Conservation (phyloP, 345 rosid species). For the Conringia planisiliqua region DNA sequence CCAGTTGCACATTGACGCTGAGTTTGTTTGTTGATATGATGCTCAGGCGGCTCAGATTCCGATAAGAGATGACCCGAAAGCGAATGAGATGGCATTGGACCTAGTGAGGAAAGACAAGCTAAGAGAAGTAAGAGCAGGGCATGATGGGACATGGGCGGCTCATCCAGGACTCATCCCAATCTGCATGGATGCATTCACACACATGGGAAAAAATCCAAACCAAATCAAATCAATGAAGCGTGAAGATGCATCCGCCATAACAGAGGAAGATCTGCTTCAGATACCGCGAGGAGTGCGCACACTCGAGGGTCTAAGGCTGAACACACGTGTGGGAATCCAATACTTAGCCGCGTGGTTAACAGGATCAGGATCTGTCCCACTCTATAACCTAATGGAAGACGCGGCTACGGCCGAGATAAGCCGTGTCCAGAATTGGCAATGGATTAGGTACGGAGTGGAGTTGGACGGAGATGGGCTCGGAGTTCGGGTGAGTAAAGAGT, state of each 20-base stretch:
- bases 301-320: slow-evolving; percentile 75
- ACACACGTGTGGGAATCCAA: slow-evolving; percentile 89
- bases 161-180: slow-evolving; percentile 85
- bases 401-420: slow-evolving; percentile 97
- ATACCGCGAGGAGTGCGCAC: slow-evolving; percentile 79
- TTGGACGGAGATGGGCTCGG: slow-evolving; percentile 78
- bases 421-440: slow-evolving; percentile 93
- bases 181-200: slow-evolving; percentile 67
- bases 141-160: slow-evolving; percentile 98
- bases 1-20: not conserved
- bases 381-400: slow-evolving; percentile 95
- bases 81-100: slow-evolving; percentile 78
- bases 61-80: slow-evolving; percentile 68
- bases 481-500: slow-evolving; percentile 53
- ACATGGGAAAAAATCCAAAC: slow-evolving; percentile 64
- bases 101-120: slow-evolving; percentile 85
- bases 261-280: slow-evolving; percentile 84
- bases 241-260: slow-evolving; percentile 58
- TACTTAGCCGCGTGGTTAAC: slow-evolving; percentile 91
- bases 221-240: slow-evolving; percentile 61
- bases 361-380: slow-evolving; percentile 85
- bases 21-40: slow-evolving; percentile 7
- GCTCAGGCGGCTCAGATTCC: slow-evolving; percentile 95
- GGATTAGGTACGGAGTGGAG: slow-evolving; percentile 80
- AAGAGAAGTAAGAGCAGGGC: slow-evolving; percentile 86